Conservation (phyloP, 331 rosid species). For the Pyrus hybrid region DNA sequence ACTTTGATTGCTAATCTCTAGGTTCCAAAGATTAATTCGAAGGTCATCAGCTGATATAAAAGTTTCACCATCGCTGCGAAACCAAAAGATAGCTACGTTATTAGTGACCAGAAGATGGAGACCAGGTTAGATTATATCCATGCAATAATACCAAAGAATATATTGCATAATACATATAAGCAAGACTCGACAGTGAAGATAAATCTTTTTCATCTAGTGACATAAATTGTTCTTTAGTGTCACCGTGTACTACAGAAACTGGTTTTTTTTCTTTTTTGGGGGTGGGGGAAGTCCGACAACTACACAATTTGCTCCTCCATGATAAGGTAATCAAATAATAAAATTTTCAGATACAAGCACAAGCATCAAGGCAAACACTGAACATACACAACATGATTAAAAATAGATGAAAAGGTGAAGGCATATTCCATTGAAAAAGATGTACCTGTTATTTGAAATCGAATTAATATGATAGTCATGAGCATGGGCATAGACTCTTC, state of each 20-base stretch:
- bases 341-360: neutral
- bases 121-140: neutral
- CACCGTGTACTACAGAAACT: neutral
- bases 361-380: neutral
- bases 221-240: neutral
- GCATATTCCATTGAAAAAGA: neutral
- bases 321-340: neutral
- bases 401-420: neutral
- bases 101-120: neutral
- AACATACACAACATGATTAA: neutral
- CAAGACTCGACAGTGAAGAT: neutral
- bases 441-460: slow-evolving; percentile 64
- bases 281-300: neutral
- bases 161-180: neutral
- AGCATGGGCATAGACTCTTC: slow-evolving; percentile 65
- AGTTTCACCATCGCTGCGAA: slow-evolving; percentile 58
- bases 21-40: slow-evolving; percentile 62
- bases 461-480: slow-evolving; percentile 80
- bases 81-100: neutral
- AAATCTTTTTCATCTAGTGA: neutral
- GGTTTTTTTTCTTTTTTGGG: neutral
- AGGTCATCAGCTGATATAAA: slow-evolving; percentile 69
- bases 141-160: neutral
- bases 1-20: slow-evolving; percentile 62
- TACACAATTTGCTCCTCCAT: neutral